phyloP scores from a whole-genome alignment of 495 filamentous ascomycete genomes.

The Neurospora hispaniola region DNA sequence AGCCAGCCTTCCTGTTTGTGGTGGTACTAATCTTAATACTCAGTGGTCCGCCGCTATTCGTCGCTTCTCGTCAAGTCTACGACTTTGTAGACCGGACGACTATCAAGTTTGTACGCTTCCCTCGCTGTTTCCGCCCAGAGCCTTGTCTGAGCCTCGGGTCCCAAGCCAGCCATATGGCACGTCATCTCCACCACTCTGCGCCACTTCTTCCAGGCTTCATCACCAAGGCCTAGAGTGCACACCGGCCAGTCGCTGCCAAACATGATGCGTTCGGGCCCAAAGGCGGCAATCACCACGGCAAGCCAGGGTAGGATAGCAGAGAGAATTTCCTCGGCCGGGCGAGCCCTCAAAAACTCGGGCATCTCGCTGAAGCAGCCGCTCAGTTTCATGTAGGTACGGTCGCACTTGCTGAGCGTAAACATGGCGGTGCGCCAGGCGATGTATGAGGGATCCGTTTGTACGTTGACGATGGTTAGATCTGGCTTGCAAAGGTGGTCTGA shows the following conservation, averaged over 20 bases:
- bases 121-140: slow-evolving; percentile 63
- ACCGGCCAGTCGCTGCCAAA: slow-evolving; percentile 90
- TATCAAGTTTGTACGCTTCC: slow-evolving; percentile 50
- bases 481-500: slow-evolving; percentile 86
- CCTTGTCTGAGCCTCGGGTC: slow-evolving; percentile 43
- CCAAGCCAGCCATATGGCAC: slow-evolving; percentile 46
- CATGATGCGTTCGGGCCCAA: slow-evolving; percentile 64
- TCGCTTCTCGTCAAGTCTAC: not conserved
- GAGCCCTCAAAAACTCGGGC: slow-evolving; percentile 30
- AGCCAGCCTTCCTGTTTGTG: not conserved
- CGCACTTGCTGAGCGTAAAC: slow-evolving; percentile 47
- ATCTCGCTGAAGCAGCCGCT: slow-evolving; percentile 74
- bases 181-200: slow-evolving; percentile 47
- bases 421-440: slow-evolving; percentile 43
- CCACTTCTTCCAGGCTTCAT: slow-evolving; percentile 47
- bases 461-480: slow-evolving; percentile 44
- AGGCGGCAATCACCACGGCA: slow-evolving; percentile 52
- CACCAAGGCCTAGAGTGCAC: slow-evolving; percentile 56
- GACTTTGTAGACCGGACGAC: not conserved
- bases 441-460: slow-evolving; percentile 45
- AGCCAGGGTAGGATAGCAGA: slow-evolving; percentile 51
- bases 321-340: slow-evolving; percentile 36
- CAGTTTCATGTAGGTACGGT: slow-evolving; percentile 73
- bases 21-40: not conserved
- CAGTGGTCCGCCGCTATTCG: not conserved